A percentile compares a stretch with the other conserved stretches of the same genome.
Evolutionary conservation across 257 asterid species (phyloP).

Genomic region (Capsicum chinense): DNA sequence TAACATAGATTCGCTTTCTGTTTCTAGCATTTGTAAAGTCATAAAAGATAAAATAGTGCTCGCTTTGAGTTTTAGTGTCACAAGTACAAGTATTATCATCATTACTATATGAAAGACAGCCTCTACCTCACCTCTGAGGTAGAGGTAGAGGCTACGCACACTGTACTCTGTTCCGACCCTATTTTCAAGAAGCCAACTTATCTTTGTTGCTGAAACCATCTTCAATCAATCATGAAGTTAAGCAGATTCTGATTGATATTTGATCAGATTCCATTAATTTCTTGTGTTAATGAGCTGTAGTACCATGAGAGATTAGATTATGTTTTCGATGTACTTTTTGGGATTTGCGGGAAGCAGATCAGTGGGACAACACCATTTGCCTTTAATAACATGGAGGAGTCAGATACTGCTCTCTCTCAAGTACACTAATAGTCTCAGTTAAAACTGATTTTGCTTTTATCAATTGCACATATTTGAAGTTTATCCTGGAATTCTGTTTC

Average conservation of each 20-base stretch:
- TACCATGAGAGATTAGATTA: background rate
- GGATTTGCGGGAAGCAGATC: conserved; percentile 48
- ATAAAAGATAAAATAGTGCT: no score
- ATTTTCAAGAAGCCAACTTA: conserved; percentile 48
- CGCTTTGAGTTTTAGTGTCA: no score
- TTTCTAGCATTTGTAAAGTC: no score
- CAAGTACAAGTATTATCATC: no score
- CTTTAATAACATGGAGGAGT: conserved; percentile 55
- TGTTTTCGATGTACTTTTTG: background rate
- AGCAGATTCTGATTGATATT: conserved; percentile 3
- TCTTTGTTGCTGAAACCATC: conserved; percentile 67
- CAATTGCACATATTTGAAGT: background rate
- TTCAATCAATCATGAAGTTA: conserved; percentile 38
- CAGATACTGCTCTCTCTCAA: conserved; percentile 61
- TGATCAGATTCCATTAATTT: background rate
- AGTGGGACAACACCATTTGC: conserved; percentile 42
- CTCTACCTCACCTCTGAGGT: no score
- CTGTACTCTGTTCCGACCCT: no score
- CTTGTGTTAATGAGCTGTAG: background rate
- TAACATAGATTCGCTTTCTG: no score
- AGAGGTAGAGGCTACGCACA: no score
- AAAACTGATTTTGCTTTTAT: conserved; percentile 11
- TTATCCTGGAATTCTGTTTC: background rate
- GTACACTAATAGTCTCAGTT: conserved; percentile 44
- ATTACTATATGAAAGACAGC: no score